Percentiles rank a stretch among this genome's conserved stretches.
These are phyloP conservation scores for Aspergillus sp. DNA, from an alignment of 2,329 filamentous ascomycete genomes.

Conservation along the genomic window DNA sequence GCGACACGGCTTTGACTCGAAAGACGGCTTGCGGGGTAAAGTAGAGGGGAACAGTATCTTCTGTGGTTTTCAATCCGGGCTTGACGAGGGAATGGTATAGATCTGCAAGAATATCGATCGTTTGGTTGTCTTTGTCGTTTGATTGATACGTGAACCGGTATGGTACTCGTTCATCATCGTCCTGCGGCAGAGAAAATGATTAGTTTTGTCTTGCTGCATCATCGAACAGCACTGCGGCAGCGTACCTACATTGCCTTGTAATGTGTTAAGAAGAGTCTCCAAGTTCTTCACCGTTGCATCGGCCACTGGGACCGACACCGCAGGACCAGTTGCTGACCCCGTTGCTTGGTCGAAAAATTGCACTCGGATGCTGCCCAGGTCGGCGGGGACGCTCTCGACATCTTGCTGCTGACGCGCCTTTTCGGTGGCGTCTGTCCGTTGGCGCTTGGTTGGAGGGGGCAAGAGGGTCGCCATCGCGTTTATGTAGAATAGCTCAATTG, in stretches of 20 bases:
- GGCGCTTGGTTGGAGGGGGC: conserved; percentile 82
- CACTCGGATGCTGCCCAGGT: conserved; percentile 71
- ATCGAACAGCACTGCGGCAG: conserved; percentile 7
- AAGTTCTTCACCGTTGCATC: conserved; percentile 86
- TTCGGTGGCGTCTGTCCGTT: conserved; percentile 68
- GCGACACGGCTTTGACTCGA: conserved; percentile 81
- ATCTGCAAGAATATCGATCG: conserved; percentile 41
- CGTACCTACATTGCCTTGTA: conserved; percentile 63
- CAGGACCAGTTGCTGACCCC: conserved; percentile 60
- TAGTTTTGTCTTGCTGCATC: background rate
- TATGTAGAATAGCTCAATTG: background rate
- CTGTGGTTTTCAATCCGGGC: conserved; percentile 48
- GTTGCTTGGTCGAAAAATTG: conserved; percentile 80
- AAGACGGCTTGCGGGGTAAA: conserved; percentile 85
- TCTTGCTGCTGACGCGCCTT: conserved; percentile 69
- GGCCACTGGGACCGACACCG: conserved; percentile 68
- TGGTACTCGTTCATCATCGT: conserved; percentile 56
- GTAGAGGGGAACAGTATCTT: conserved; percentile 56
- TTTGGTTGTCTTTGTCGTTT: conserved; percentile 26
- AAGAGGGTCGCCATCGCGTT: conserved; percentile 66
- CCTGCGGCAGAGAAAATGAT: conserved; percentile 26
- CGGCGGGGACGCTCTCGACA: conserved; percentile 58
- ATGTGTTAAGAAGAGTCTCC: conserved; percentile 75
- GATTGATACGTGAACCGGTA: conserved; percentile 59
- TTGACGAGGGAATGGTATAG: conserved; percentile 48